A percentile compares a stretch with the other conserved stretches of the same genome.
Conservation (phyloP, 2,329 filamentous ascomycete species). For the Arachnomyces sp. region DNA sequence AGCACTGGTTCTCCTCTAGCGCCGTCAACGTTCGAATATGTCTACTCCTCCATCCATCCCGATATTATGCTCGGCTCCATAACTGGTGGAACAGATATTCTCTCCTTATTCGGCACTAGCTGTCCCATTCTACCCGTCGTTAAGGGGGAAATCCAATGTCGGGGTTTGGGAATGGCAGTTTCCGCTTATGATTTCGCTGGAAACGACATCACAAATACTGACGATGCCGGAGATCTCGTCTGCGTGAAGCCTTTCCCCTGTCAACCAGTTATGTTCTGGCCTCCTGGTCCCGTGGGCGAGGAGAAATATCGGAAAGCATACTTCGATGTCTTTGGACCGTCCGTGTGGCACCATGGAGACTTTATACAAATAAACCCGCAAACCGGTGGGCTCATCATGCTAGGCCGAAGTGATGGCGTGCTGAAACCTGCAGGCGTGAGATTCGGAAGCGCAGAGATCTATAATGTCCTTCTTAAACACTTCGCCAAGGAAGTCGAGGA, state of each 20-base stretch:
- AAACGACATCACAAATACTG: conserved; percentile 51
- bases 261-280: conserved; percentile 83
- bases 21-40: conserved; percentile 84
- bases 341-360: conserved; percentile 87
- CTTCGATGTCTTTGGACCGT: conserved; percentile 69
- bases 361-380: conserved; percentile 66
- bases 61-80: conserved; percentile 85
- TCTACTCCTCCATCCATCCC: conserved; percentile 74
- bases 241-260: conserved; percentile 82
- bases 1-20: conserved; percentile 88
- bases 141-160: conserved; percentile 68
- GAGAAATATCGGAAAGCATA: conserved; percentile 78
- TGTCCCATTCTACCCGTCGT: conserved; percentile 68
- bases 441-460: conserved; percentile 92
- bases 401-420: conserved; percentile 86
- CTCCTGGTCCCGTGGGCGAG: conserved; percentile 55
- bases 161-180: conserved; percentile 73
- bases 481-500: conserved; percentile 75
- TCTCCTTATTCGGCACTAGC: conserved; percentile 85
- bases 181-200: conserved; percentile 49
- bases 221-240: conserved; percentile 77
- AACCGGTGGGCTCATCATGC: conserved; percentile 78
- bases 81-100: conserved; percentile 93
- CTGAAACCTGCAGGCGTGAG: conserved; percentile 86
- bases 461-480: conserved; percentile 81